Percentiles rank a stretch among this genome's conserved stretches.
phyloP scores from a whole-genome alignment of 176 grass and related monocot genomes.

The Chloris gayana region DNA sequence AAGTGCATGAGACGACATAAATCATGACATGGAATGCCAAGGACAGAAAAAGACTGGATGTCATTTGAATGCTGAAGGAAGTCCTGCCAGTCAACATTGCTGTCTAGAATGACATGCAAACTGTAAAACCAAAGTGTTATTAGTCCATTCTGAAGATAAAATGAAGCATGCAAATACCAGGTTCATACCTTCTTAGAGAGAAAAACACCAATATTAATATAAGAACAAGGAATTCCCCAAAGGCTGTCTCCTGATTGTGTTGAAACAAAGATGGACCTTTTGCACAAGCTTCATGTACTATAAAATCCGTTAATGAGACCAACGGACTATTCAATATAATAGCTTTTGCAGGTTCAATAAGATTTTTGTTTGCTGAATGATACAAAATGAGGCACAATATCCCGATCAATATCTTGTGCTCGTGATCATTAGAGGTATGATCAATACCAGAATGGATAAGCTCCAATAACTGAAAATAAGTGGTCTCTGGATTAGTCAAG shows the following conservation, averaged over 20 bases:
- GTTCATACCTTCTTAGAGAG: conserved; percentile 73
- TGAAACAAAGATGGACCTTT: conserved; percentile 82
- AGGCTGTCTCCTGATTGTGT: conserved; percentile 70
- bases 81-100: conserved; percentile 75
- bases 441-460: conserved; percentile 48
- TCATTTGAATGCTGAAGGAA: conserved; percentile 69
- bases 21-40: conserved; percentile 82
- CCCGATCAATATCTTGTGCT: conserved; percentile 65
- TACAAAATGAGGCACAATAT: conserved; percentile 79
- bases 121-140: conserved; percentile 54
- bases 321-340: conserved; percentile 67
- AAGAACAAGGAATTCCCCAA: conserved; percentile 70
- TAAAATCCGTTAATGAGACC: conserved; percentile 57
- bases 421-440: conserved; percentile 46
- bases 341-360: conserved; percentile 77
- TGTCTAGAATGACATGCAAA: conserved; percentile 62
- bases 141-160: conserved; percentile 29
- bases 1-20: conserved; percentile 81
- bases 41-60: conserved; percentile 53
- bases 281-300: conserved; percentile 68
- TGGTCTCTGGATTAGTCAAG: conserved; percentile 18
- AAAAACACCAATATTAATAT: conserved; percentile 73
- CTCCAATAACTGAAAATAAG: conserved; percentile 68
- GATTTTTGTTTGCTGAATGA: conserved; percentile 61
- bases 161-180: conserved; percentile 31